A percentile compares a stretch with the other conserved stretches of the same genome.
Conservation (phyloP, 352 stramenopile genomes). For the Phytophthora pini region DNA sequence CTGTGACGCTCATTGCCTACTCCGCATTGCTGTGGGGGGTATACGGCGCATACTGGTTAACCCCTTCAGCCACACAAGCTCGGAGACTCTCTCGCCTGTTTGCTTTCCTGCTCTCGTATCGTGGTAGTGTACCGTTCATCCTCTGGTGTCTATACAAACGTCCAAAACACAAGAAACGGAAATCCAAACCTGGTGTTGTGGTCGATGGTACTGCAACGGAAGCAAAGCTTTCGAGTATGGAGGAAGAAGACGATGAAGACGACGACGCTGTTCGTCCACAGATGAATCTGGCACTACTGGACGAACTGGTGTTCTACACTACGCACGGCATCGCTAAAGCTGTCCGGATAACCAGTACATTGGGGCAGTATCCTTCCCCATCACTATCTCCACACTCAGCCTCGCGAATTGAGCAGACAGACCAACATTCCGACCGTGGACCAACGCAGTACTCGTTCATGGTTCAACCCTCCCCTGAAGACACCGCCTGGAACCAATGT, state of each 20-base stretch:
- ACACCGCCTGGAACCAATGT: conserved; percentile 52
- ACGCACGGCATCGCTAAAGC: conserved; percentile 77
- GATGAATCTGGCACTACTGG: conserved; percentile 79
- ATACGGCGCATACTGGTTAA: conserved; percentile 73
- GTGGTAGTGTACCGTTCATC: conserved; percentile 72
- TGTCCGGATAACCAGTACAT: conserved; percentile 40
- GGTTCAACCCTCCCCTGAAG: conserved; percentile 44
- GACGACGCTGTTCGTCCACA: conserved; percentile 74
- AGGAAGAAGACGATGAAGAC: conserved; percentile 47
- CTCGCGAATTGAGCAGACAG: conserved; percentile 5
- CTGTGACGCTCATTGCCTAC: conserved; percentile 73
- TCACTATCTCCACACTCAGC: conserved; percentile 4
- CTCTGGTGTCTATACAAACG: conserved; percentile 79
- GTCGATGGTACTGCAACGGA: conserved; percentile 18
- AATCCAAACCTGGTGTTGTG: conserved; percentile 31
- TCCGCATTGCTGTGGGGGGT: conserved; percentile 67
- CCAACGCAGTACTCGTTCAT: conserved; percentile 48
- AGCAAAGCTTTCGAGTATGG: background rate
- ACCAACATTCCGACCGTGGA: conserved; percentile 12
- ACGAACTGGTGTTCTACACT: conserved; percentile 82
- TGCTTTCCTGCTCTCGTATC: conserved; percentile 74
- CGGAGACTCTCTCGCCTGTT: conserved; percentile 63
- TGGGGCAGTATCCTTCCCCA: conserved; percentile 22
- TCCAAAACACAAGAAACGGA: conserved; percentile 23
- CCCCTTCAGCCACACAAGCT: conserved; percentile 29